Evolutionary conservation across 345 rosid species (phyloP).

Genomic region (Salix dunnii): DNA sequence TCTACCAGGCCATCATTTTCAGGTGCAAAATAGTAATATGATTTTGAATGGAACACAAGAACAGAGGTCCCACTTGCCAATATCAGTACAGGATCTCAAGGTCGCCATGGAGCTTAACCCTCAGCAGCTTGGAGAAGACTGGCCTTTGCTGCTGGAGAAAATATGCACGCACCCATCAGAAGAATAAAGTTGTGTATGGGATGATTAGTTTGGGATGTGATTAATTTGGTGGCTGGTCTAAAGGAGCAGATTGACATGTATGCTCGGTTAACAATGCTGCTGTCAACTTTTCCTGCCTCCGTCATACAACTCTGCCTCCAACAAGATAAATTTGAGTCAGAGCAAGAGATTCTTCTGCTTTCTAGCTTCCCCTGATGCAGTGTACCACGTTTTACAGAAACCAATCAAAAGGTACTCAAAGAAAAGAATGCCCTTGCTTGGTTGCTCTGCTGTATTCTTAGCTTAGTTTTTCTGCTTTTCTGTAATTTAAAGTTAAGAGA

Average conservation of each 20-base stretch:
- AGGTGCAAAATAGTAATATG: slow-evolving; percentile 6
- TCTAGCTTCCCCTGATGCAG: slow-evolving; percentile 14
- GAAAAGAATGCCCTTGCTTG: slow-evolving; percentile 17
- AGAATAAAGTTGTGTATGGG: slow-evolving; percentile 13
- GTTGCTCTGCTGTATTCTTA: slow-evolving; percentile 30
- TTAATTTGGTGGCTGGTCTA: slow-evolving; percentile 16
- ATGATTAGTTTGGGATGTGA: background rate
- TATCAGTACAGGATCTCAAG: slow-evolving; percentile 37
- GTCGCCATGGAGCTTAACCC: slow-evolving; percentile 47
- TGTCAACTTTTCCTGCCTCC: slow-evolving; percentile 2
- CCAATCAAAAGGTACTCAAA: slow-evolving; percentile 23
- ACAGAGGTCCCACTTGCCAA: slow-evolving; percentile 12
- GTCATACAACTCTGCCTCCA: slow-evolving; percentile 1
- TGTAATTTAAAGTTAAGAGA: slow-evolving; percentile 33
- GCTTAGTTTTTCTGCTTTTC: slow-evolving; percentile 29
- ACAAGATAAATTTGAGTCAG: slow-evolving; percentile 2
- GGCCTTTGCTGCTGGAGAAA: slow-evolving; percentile 51
- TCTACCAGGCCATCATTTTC: slow-evolving; percentile 26
- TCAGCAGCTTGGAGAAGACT: slow-evolving; percentile 47
- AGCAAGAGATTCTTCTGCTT: slow-evolving; percentile 8
- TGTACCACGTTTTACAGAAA: slow-evolving; percentile 18
- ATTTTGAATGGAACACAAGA: slow-evolving; percentile 21
- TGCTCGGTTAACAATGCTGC: slow-evolving; percentile 3
- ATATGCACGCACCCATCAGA: slow-evolving; percentile 22
- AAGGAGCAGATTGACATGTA: slow-evolving; percentile 8